Base-by-base conservation (phyloP, 768 basidiomycete species). In the Pulveroboletus frians region DNA sequence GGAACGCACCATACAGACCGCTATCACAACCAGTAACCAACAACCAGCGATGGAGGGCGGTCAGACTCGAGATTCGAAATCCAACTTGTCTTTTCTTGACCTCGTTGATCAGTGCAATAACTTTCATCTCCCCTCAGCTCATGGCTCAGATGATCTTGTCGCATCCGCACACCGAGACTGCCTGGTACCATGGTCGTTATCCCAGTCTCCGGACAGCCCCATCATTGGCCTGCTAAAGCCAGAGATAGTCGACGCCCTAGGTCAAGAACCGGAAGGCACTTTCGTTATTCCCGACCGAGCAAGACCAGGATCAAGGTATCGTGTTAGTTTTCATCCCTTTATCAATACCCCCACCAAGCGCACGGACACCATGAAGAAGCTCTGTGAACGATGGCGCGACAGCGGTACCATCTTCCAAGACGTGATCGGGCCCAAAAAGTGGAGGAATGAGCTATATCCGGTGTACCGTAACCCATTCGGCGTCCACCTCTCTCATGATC, bases 371-470 rank as follows among this genome's bases (percentile, higher is more conserved):
- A 77, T 92, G 74, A 76, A 73, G 52, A 80, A 77, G 54, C 66
- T 91, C 15, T 88, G 85, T 63, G 80, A 83, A 63, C 76, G 79
- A 38, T 92, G 90, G 90, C 77, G 86, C 37, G 83, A 87, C 59
- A 70, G 65, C 5, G 80, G 76, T 7, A 59, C 41, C 38, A 46
- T 80, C 26, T 88, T 84, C 56, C 59, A 76, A 15, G 77, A 82
- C 45, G 73, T 83, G 27, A 85, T 89, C 63, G 85, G 86, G 4
- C 81, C 79, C 14, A 73, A 66, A 54, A 87, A 92, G 48, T 97
- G 95, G 94, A 73, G 94, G 39, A 73, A 76, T 49, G 96, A 99
- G 73, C 68, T 80, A 63, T 98, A 96, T 61, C 76, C 87, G 20
- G 71, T 88, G 34, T 91, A 88, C 64, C 73, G 73, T 11, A 76